A percentile compares a stretch with the other conserved stretches of the same genome.
Evolutionary conservation across 345 rosid species (phyloP).

Genomic region (Litchi chinensis): DNA sequence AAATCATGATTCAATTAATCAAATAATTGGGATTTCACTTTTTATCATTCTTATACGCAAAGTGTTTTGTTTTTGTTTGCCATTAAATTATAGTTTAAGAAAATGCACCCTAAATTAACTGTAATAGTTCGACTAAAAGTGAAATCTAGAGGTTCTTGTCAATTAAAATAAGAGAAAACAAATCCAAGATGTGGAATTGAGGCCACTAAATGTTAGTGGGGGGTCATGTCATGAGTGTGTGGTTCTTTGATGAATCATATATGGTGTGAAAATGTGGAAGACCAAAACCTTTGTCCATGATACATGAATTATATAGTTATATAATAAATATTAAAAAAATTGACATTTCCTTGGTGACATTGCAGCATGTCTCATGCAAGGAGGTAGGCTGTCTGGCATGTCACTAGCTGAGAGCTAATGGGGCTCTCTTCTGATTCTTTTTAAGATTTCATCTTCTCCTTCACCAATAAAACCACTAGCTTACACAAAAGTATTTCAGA

Average conservation of each 20-base stretch:
- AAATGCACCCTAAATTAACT: not conserved
- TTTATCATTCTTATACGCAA: no score
- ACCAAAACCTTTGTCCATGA: constrained; percentile 5
- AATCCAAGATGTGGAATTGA: not conserved
- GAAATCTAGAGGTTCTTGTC: not conserved
- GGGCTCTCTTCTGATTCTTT: constrained; percentile 14
- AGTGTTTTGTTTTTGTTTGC: no score
- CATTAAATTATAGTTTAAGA: no score
- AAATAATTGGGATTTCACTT: no score
- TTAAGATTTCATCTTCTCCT: no score
- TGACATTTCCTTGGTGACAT: constrained; percentile 24
- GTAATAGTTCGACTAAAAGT: not conserved
- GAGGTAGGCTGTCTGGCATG: constrained; percentile 56
- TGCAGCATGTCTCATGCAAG: constrained; percentile 49
- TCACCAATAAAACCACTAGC: no score
- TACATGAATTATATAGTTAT: not conserved
- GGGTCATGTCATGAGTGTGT: not conserved
- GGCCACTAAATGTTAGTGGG: constrained; percentile 1
- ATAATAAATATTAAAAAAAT: not conserved
- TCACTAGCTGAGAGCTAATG: constrained; percentile 6
- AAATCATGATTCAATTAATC: no score
- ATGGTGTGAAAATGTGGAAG: not conserved
- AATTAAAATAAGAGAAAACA: not conserved
- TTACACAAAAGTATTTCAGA: no score
- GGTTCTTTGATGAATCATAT: not conserved